Conservation (phyloP, 169 alveolate species). For the Plasmodium inui region DNA sequence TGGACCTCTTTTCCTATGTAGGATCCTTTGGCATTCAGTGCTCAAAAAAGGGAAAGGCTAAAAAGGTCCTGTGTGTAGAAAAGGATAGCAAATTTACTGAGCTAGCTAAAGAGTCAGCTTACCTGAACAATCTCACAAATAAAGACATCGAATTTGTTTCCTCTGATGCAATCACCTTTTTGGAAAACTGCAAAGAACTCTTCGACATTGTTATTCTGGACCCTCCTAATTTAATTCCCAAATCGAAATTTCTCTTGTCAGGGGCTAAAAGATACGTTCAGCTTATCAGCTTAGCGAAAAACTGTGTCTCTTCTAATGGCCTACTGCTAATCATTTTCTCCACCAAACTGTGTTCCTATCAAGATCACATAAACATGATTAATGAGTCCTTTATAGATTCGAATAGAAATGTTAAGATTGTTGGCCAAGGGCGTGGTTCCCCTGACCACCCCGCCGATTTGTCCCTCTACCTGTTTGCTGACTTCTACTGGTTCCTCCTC, state of each 20-base stretch:
- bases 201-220: slow-evolving; percentile 59
- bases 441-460: slow-evolving; percentile 50
- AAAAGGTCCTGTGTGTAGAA: slow-evolving; percentile 59
- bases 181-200: slow-evolving; percentile 38
- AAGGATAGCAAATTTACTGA: slow-evolving; percentile 39
- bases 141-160: slow-evolving; percentile 35
- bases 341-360: slow-evolving; percentile 56
- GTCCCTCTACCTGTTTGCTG: slow-evolving; percentile 35
- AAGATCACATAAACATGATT: slow-evolving; percentile 53
- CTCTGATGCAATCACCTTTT: slow-evolving; percentile 19
- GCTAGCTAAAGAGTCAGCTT: slow-evolving; percentile 61
- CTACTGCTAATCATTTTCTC: slow-evolving; percentile 45
- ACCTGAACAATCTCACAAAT: slow-evolving; percentile 19
- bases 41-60: slow-evolving; percentile 64
- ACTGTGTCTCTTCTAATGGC: slow-evolving; percentile 37
- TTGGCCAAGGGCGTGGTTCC: slow-evolving; percentile 68
- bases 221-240: slow-evolving; percentile 73
- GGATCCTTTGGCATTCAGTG: slow-evolving; percentile 71
- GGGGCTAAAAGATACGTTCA: slow-evolving; percentile 25
- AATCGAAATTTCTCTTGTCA: slow-evolving; percentile 32
- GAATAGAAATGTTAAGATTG: slow-evolving; percentile 45
- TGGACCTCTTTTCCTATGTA: slow-evolving; percentile 62
- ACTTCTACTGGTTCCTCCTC: slow-evolving; percentile 62
- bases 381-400: slow-evolving; percentile 33
- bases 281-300: slow-evolving; percentile 41